phyloP scores from a whole-genome alignment of 495 filamentous ascomycete species.

The Neurospora sublineolata region DNA sequence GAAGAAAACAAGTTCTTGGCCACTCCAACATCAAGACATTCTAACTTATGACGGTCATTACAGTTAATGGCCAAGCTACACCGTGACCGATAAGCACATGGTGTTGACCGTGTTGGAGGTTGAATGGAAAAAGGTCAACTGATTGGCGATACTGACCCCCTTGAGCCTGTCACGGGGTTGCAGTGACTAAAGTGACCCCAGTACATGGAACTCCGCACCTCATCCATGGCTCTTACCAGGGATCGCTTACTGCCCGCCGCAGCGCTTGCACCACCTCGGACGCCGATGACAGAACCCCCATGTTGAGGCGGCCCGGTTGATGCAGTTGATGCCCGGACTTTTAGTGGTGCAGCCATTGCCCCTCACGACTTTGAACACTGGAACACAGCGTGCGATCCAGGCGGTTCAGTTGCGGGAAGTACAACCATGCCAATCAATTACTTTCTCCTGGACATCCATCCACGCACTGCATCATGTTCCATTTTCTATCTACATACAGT shows the following conservation, averaged over 20 bases:
- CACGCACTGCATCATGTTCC: neutral
- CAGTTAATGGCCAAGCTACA: neutral
- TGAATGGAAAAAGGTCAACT: conserved; percentile 8
- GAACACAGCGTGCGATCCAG: neutral
- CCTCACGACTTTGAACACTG: neutral
- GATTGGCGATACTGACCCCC: conserved; percentile 16
- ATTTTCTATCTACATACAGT: neutral
- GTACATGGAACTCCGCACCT: neutral
- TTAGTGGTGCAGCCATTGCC: neutral
- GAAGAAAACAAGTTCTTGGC: neutral
- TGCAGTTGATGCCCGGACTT: neutral
- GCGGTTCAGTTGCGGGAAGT: neutral
- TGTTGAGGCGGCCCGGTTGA: neutral
- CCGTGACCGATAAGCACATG: neutral
- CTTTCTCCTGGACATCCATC: neutral
- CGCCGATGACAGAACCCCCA: neutral
- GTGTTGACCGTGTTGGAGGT: neutral
- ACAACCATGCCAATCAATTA: neutral
- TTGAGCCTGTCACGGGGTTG: conserved; percentile 18
- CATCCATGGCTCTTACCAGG: neutral
- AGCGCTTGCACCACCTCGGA: neutral
- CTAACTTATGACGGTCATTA: neutral
- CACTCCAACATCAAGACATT: neutral
- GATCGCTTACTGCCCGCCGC: neutral
- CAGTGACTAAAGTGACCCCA: neutral